Conservation (phyloP, 768 basidiomycete species). For the Termitomyces sp. region DNA sequence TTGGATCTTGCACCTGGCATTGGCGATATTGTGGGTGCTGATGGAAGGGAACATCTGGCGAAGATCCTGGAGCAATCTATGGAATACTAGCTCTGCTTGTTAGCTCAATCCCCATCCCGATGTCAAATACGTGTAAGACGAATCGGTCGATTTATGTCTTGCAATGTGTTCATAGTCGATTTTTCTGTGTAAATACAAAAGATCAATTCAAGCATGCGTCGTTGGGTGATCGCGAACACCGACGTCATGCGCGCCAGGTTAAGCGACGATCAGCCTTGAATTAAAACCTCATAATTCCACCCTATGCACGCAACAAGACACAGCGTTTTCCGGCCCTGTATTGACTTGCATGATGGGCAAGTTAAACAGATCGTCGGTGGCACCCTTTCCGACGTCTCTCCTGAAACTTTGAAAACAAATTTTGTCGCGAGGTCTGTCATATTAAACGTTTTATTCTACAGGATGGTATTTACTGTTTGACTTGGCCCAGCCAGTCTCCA, state of each 20-base stretch:
- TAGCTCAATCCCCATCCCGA: constrained; percentile 6
- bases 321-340: constrained; percentile 85
- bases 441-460: constrained; percentile 8
- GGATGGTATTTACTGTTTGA: not conserved
- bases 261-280: not conserved
- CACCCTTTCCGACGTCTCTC: constrained; percentile 70
- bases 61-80: constrained; percentile 77
- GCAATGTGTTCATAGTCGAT: not conserved
- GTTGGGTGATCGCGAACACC: not conserved
- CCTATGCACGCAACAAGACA: constrained; percentile 34
- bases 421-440: constrained; percentile 78
- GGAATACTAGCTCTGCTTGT: constrained; percentile 49
- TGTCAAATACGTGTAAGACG: not conserved
- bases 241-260: not conserved
- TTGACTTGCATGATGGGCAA: constrained; percentile 92
- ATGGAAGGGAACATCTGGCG: constrained; percentile 79
- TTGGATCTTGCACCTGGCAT: constrained; percentile 91
- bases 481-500: constrained; percentile 64
- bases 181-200: not conserved
- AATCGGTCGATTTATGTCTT: not conserved
- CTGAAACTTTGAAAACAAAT: constrained; percentile 73
- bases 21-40: constrained; percentile 76
- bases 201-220: not conserved
- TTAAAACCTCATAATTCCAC: not conserved
- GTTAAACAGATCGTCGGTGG: constrained; percentile 99